Evolutionary conservation across 345 rosid species (phyloP).

Genomic region (Orychophragmus violaceus): DNA sequence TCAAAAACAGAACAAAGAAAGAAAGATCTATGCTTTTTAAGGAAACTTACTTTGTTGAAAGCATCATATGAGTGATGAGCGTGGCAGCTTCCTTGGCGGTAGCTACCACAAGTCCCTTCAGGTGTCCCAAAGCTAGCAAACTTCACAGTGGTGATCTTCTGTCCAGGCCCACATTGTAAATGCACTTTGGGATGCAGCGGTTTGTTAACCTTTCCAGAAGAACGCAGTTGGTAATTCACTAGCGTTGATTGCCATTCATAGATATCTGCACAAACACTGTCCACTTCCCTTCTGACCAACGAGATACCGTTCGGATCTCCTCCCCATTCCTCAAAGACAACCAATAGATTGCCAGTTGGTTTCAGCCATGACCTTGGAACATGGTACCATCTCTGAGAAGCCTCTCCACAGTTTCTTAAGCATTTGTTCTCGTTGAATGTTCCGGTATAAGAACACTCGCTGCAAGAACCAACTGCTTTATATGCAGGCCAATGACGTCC

Average conservation of each 20-base stretch:
- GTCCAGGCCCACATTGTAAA: slow-evolving; percentile 70
- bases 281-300: slow-evolving; percentile 77
- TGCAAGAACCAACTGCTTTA: slow-evolving; percentile 71
- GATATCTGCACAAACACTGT: slow-evolving; percentile 81
- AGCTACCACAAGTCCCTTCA: slow-evolving; percentile 84
- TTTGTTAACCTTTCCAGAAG: slow-evolving; percentile 74
- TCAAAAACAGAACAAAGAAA: neutral
- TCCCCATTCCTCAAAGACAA: slow-evolving; percentile 98
- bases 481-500: slow-evolving; percentile 98
- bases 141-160: slow-evolving; percentile 70
- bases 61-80: slow-evolving; percentile 94
- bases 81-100: slow-evolving; percentile 76
- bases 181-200: slow-evolving; percentile 90
- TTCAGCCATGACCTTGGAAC: slow-evolving; percentile 90
- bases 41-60: slow-evolving; percentile 61
- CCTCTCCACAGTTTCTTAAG: slow-evolving; percentile 75
- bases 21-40: neutral
- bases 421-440: slow-evolving; percentile 74
- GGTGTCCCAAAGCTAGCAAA: slow-evolving; percentile 98
- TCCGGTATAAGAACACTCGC: slow-evolving; percentile 63
- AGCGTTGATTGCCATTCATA: slow-evolving; percentile 95
- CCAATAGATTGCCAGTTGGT: slow-evolving; percentile 79
- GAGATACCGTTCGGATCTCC: slow-evolving; percentile 87
- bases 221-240: slow-evolving; percentile 71
- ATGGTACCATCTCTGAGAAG: slow-evolving; percentile 98